Evolutionary conservation across 768 basidiomycete genomes (phyloP).

Genomic region (Paxillus ammoniavirescens): DNA sequence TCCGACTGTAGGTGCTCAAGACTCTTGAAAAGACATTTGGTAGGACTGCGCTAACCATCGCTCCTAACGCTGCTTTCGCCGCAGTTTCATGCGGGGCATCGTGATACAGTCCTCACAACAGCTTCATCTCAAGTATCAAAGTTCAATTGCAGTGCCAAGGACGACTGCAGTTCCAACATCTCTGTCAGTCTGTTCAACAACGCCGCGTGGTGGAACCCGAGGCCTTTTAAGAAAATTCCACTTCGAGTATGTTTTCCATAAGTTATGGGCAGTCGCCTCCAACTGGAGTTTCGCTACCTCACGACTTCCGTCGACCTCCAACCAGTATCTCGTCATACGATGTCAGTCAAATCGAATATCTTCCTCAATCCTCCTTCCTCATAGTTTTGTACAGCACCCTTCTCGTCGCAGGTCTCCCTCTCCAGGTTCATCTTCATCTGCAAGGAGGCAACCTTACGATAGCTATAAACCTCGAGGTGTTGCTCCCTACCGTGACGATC

Average conservation of each 20-base stretch:
- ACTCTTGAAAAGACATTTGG: constrained; percentile 4
- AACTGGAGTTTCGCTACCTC: constrained; percentile 19
- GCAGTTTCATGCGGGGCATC: constrained; percentile 6
- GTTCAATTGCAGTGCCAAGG: background rate
- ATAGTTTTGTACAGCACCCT: constrained; percentile 21
- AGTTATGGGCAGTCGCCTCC: constrained; percentile 28
- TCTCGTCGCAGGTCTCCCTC: constrained; percentile 49
- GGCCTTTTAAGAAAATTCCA: background rate
- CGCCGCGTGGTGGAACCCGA: constrained; percentile 6
- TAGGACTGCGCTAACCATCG: constrained; percentile 3
- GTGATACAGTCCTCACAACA: constrained; percentile 1
- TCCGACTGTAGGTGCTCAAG: constrained; percentile 2
- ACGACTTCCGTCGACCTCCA: constrained; percentile 29
- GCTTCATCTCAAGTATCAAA: constrained; percentile 4
- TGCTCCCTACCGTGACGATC: constrained; percentile 37
- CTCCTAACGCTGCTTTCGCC: constrained; percentile 1
- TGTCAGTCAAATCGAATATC: constrained; percentile 29
- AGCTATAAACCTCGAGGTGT: constrained; percentile 47
- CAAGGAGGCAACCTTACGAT: constrained; percentile 47
- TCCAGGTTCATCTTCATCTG: constrained; percentile 43
- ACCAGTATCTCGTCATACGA: constrained; percentile 26
- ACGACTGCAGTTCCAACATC: background rate
- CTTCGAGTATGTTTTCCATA: constrained; percentile 25
- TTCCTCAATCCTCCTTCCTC: constrained; percentile 14
- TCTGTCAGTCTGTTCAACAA: background rate